These are phyloP conservation scores for Teunomyces gatunensis DNA, from an alignment of 805 yeast species.

Conservation along the genomic window DNA sequence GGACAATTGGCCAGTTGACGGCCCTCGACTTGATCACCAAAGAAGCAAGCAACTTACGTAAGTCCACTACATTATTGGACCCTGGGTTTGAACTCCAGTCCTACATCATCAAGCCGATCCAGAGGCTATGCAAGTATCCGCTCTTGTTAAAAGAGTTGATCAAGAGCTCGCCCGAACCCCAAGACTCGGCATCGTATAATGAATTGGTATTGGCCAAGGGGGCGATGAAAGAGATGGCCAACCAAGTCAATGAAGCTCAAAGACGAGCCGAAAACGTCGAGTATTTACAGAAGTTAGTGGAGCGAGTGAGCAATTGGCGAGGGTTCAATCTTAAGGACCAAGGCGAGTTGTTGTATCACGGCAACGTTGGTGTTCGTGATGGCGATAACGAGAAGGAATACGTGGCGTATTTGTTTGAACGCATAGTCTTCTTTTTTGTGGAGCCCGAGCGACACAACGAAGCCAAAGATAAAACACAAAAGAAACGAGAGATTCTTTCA, in stretches of 20 bases:
- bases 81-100: constrained; percentile 89
- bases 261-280: constrained; percentile 85
- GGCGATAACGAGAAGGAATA: constrained; percentile 79
- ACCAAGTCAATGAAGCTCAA: constrained; percentile 89
- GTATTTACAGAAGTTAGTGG: constrained; percentile 62
- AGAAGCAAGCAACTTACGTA: constrained; percentile 56
- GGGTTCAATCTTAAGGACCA: constrained; percentile 77
- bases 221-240: constrained; percentile 80
- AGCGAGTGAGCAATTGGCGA: constrained; percentile 86
- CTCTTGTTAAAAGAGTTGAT: constrained; percentile 72
- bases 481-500: constrained; percentile 40
- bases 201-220: constrained; percentile 71
- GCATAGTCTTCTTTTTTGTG: constrained; percentile 49
- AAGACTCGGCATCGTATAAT: constrained; percentile 38
- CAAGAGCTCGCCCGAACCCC: constrained; percentile 52
- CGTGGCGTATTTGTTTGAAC: constrained; percentile 83
- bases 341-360: constrained; percentile 81
- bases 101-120: constrained; percentile 89
- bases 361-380: constrained; percentile 66
- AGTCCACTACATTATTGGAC: constrained; percentile 60
- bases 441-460: constrained; percentile 19
- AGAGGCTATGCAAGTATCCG: constrained; percentile 94
- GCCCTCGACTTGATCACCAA: constrained; percentile 77
- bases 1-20: constrained; percentile 87
- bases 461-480: constrained; percentile 26